Base-by-base conservation (phyloP, 371 early-diverging fungal species). In the Quaeritorhiza haematococci region DNA sequence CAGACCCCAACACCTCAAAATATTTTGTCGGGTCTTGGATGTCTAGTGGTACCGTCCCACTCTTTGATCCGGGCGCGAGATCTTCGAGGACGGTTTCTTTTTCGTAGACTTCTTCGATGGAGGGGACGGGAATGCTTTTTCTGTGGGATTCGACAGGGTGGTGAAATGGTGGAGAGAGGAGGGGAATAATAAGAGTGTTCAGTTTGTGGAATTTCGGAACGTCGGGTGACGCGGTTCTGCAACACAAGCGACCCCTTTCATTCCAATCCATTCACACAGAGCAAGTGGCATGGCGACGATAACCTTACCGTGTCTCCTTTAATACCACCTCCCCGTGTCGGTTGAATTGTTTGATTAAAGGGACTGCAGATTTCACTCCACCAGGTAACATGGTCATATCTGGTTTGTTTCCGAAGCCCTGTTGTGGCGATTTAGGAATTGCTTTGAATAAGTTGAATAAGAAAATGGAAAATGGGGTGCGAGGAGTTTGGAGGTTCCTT, bases 371-470 rank as follows among this genome's bases (percentile, higher is more conserved):
- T 32, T 68, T 71, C 24, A 75, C 73, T 34, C 71, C 57, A 15
- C 93, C 91, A 0, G 93, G 78, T 29, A 75, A 73, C 96, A 96
- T 94, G 1, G 94, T 91, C 43, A 85, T 77, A 68, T 96, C 94
- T 1, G 92, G 91, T 17, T 73, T 78, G 63, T 89, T 91, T 5
- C 91, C 93, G 38, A 44, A 4, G 46, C 27, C 27, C 33, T 17
- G 52, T 45, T 3, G 27, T 49, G 19, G 61, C n/a, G n/a, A n/a
- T n/a, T n/a, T n/a, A n/a, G n/a, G n/a, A n/a, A n/a, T n/a, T n/a
- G n/a, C n/a, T n/a, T n/a, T n/a, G n/a, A n/a, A n/a, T n/a, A n/a
- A n/a, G n/a, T n/a, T n/a, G n/a, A n/a, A n/a, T n/a, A n/a, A n/a
- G 51, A 44, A 67, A 52, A 50, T 49, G 34, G 41, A 13, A 21